These are phyloP conservation scores for Kregervanrija delftensis DNA, from an alignment of 805 yeast genomes.

Conservation along the genomic window DNA sequence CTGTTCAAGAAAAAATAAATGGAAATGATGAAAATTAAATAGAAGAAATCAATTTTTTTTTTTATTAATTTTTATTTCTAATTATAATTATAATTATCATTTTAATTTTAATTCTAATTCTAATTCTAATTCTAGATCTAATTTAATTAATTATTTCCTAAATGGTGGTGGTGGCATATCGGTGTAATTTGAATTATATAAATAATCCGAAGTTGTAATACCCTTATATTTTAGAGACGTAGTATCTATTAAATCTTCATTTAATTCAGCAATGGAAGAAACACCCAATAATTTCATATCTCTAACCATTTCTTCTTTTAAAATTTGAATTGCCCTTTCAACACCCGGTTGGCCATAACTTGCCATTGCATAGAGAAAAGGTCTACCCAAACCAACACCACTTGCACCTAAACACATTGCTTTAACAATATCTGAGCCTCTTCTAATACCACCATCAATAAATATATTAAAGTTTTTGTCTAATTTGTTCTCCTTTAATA, in stretches of 20 bases:
- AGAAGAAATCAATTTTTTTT: not conserved
- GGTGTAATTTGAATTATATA: slow-evolving; percentile 36
- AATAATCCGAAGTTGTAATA: slow-evolving; percentile 57
- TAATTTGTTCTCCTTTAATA: slow-evolving; percentile 31
- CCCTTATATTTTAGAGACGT: slow-evolving; percentile 38
- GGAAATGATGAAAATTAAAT: slow-evolving; percentile 3
- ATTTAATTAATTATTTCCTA: slow-evolving; percentile 2
- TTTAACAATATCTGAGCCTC: slow-evolving; percentile 73
- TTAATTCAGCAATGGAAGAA: slow-evolving; percentile 37
- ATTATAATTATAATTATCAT: not conserved
- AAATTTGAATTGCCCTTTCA: slow-evolving; percentile 37
- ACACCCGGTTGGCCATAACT: slow-evolving; percentile 73
- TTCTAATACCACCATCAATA: slow-evolving; percentile 71
- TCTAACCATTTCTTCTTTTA: slow-evolving; percentile 50
- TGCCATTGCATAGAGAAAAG: slow-evolving; percentile 72
- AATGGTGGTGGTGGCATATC: slow-evolving; percentile 25
- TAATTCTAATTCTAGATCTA: no score
- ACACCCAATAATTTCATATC: slow-evolving; percentile 61
- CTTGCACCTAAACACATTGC: slow-evolving; percentile 72
- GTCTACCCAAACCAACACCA: slow-evolving; percentile 64
- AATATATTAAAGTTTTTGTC: slow-evolving; percentile 50
- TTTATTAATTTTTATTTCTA: not conserved
- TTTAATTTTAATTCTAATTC: not conserved
- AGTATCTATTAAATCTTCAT: slow-evolving; percentile 30
- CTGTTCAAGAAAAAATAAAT: slow-evolving; percentile 1